A percentile compares a stretch with the other conserved stretches of the same genome.
Evolutionary conservation across 148 eudicot species (phyloP).

Genomic region (Polygonum maritimum): DNA sequence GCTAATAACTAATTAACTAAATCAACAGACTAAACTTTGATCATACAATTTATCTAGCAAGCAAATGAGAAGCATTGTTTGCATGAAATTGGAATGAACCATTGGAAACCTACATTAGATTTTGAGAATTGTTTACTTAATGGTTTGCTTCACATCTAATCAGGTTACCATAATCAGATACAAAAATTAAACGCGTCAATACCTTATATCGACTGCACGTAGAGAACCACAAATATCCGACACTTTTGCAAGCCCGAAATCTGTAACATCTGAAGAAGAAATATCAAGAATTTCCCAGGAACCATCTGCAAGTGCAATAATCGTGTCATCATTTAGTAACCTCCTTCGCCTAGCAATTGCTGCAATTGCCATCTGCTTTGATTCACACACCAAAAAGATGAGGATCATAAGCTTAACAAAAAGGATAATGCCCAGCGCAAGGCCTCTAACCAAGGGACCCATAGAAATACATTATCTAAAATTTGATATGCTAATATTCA

Average conservation of each 20-base stretch:
- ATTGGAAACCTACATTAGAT: not conserved
- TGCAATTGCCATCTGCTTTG: conserved; percentile 58
- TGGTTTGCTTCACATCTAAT: not conserved
- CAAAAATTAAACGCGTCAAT: conserved; percentile 7
- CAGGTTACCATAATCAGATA: not conserved
- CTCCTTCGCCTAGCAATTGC: conserved; percentile 85
- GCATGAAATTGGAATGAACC: not conserved
- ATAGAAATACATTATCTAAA: not conserved
- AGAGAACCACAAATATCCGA: conserved; percentile 50
- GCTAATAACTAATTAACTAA: not conserved
- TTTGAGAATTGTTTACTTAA: not conserved
- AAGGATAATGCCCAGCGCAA: not conserved
- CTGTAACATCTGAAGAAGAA: conserved; percentile 77
- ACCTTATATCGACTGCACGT: conserved; percentile 90
- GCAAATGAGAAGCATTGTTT: not conserved
- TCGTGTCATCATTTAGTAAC: conserved; percentile 53
- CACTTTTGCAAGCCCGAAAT: conserved; percentile 61
- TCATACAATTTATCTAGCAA: not conserved
- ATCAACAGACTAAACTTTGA: not conserved
- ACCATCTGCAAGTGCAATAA: conserved; percentile 63
- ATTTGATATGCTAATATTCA: not conserved
- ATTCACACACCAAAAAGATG: conserved; percentile 10
- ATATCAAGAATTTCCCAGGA: conserved; percentile 78
- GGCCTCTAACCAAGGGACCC: not conserved
- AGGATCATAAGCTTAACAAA: not conserved